Evolutionary conservation across 192 early-diverging fungal genomes (phyloP), one percentile per base, ranked within the genome.

Genomic region (Bifiguratus adelaidae): DNA sequence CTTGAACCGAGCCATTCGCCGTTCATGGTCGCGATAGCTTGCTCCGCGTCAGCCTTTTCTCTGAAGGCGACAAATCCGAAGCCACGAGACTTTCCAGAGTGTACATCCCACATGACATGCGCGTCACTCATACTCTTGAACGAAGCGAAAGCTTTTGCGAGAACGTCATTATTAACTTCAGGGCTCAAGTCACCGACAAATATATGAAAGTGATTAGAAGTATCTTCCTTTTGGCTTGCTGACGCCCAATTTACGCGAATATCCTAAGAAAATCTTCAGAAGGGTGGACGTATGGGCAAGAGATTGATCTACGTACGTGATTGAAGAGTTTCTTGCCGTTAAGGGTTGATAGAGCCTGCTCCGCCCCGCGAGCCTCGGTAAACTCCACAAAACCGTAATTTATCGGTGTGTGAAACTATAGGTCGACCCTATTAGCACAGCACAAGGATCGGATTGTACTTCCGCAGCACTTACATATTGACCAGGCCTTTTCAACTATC

Each of bases 371-470:
- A 56, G 80, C 79, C 32, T 82, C 81, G 44, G 60, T 60, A 71
- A 78, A 88, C 57, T 89, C 88, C 41, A 95, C 83, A 65, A 95
- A 95, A 11, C 87, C 91, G 66, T 88, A 95, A 70, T 88, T 88
- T 46, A 89, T n/a, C n/a, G n/a, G n/a, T n/a, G n/a, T n/a, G n/a
- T n/a, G n/a, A n/a, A n/a, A n/a, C n/a, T n/a, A n/a, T n/a, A n/a
- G n/a, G n/a, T n/a, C n/a, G n/a, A n/a, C n/a, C n/a, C n/a, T n/a
- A n/a, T n/a, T n/a, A n/a, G n/a, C n/a, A n/a, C n/a, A n/a, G n/a
- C n/a, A n/a, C n/a, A n/a, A n/a, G n/a, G n/a, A n/a, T n/a, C n/a
- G n/a, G n/a, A n/a, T n/a, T n/a, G n/a, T n/a, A n/a, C n/a, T n/a
- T n/a, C n/a, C n/a, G n/a, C n/a, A n/a, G n/a, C n/a, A n/a, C n/a